Evolutionary conservation across 1,139 yeast genomes (phyloP), one percentile per base, ranked within the genome.

Genomic region (Candida mesenterica): DNA sequence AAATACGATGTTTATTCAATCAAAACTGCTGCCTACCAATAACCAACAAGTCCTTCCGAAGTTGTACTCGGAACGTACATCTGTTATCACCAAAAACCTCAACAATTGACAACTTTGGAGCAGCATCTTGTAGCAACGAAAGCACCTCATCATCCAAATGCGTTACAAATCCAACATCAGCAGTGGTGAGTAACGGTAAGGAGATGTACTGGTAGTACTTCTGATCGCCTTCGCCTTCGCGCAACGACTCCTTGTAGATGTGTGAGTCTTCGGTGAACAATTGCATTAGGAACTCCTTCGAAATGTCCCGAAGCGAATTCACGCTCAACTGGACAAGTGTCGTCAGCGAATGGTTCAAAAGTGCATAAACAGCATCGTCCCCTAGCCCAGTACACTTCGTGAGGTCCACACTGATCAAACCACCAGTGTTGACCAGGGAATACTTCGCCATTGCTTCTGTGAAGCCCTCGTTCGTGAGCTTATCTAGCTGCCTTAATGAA

Each of bases 1-100:
- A n/a, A n/a, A n/a, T n/a, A n/a, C n/a, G n/a, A n/a, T n/a, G n/a
- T n/a, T n/a, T n/a, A n/a, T n/a, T n/a, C n/a, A n/a, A n/a, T n/a
- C 29, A 25, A 15, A 25, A 25, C 10, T 25, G 17, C 17, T 25
- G 28, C 40, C 95, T 70, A 5, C 96, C 96, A 40, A 87, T 77
- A 4, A 88, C 65, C 41, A 77, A 72, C 30, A 86, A 52, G 9
- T 79, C 84, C 2, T 66, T 65, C 39, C 81, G 65, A 4, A 74
- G 55, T 3, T 57, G 56, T 0, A 86, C 86, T 17, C 64, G 62
- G 5, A 70, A 62, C 0, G 89, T 79, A 38, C 92, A 81, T 44
- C 77, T 65, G 46, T 84, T 85, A 48, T 82, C 73, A 0, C 96
- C 96, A 56, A 82, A 86, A 4, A 86, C 87, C 51, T 87, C 96